Percentiles rank a stretch among this genome's conserved stretches.
Evolutionary conservation across 139 green algal genomes (phyloP).

Genomic region (Spirogloea muscicola): DNA sequence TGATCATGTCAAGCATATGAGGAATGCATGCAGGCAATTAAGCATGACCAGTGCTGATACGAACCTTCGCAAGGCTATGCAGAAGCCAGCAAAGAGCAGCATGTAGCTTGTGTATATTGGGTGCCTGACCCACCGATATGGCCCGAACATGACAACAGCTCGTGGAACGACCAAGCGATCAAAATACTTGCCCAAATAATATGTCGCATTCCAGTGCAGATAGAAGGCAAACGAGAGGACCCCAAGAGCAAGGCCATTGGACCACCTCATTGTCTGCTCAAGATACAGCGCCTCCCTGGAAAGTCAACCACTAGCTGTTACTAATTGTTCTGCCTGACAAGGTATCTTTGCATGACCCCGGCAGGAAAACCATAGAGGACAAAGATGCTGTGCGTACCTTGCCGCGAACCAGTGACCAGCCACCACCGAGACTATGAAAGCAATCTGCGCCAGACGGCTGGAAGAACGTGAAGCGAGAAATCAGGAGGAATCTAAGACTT

Average conservation of each 20-base stretch:
- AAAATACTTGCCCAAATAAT: slow-evolving; percentile 53
- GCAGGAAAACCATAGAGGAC: too few relatives aligned
- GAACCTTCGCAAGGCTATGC: slow-evolving; percentile 51
- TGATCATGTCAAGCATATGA: too few relatives aligned
- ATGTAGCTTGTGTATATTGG: slow-evolving; percentile 71
- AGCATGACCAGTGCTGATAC: too few relatives aligned
- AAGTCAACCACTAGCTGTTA: too few relatives aligned
- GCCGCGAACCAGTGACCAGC: slow-evolving; percentile 52
- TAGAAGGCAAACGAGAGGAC: slow-evolving; percentile 14
- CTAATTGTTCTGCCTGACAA: too few relatives aligned
- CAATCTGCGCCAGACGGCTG: slow-evolving; percentile 19
- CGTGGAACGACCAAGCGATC: slow-evolving; percentile 57
- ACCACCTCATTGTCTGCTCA: too few relatives aligned
- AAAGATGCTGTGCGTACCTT: too few relatives aligned
- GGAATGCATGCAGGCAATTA: too few relatives aligned
- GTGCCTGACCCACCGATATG: slow-evolving; percentile 61
- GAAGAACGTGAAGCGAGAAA: background rate
- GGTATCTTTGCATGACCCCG: too few relatives aligned
- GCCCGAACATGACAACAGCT: slow-evolving; percentile 55
- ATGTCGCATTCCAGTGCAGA: slow-evolving; percentile 51
- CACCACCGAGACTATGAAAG: slow-evolving; percentile 54
- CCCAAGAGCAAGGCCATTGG: too few relatives aligned
- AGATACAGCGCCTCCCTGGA: too few relatives aligned
- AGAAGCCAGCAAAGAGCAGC: slow-evolving; percentile 62
- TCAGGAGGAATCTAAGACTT: too few relatives aligned